Percentiles rank a stretch among this genome's conserved stretches.
phyloP scores from a whole-genome alignment of 2,329 filamentous ascomycete genomes.

The Colletotrichum sidae region DNA sequence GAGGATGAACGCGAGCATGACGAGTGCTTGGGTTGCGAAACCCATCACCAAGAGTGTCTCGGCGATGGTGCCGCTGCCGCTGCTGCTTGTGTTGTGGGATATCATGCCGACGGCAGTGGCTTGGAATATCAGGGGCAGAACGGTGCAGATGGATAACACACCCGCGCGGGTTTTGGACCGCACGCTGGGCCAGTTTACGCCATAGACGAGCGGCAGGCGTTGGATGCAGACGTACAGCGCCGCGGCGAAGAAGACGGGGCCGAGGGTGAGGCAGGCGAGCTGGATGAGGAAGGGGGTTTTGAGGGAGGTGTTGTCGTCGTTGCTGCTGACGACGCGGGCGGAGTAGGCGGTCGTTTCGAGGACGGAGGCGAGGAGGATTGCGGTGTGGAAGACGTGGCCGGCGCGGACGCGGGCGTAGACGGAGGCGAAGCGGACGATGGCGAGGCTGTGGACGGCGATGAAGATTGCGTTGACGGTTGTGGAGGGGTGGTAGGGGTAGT shows the following conservation, averaged over 20 bases:
- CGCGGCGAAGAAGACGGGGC: conserved; percentile 73
- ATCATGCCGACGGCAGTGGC: conserved; percentile 64
- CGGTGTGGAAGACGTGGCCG: conserved; percentile 63
- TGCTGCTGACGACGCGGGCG: conserved; percentile 66
- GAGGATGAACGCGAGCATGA: conserved; percentile 64
- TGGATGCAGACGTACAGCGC: conserved; percentile 72
- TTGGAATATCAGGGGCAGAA: conserved; percentile 71
- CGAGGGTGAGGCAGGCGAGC: conserved; percentile 72
- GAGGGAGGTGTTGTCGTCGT: conserved; percentile 66
- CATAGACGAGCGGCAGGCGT: conserved; percentile 60
- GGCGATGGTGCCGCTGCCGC: no score
- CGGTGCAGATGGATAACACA: not conserved
- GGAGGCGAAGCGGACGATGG: conserved; percentile 53
- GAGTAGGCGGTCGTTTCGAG: conserved; percentile 70
- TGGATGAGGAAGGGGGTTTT: conserved; percentile 64
- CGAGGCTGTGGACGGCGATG: conserved; percentile 63
- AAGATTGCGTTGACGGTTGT: conserved; percentile 60
- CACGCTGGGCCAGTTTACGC: conserved; percentile 60
- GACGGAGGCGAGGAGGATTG: conserved; percentile 64
- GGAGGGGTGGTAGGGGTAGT: conserved; percentile 58
- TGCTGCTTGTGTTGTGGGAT: no score
- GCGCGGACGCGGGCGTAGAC: conserved; percentile 57
- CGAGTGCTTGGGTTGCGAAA: conserved; percentile 61
- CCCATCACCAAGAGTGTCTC: no score
- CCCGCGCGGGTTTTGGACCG: conserved; percentile 56